Percentiles rank a stretch among this genome's conserved stretches.
phyloP scores from a whole-genome alignment of 1,284 basidiomycete species.

The Flammula alnicola region DNA sequence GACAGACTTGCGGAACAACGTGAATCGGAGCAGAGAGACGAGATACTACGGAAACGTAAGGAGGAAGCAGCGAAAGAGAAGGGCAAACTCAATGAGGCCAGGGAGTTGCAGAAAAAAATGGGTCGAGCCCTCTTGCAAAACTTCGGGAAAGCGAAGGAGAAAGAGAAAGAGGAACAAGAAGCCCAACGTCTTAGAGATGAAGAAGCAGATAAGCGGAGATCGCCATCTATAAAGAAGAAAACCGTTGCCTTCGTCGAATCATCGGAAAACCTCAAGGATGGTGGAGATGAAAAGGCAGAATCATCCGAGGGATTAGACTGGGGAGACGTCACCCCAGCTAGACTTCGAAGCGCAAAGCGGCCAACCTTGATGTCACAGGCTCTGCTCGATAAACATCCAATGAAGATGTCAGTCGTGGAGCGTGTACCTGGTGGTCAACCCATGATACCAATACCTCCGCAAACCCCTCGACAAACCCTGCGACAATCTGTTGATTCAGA shows the following conservation, averaged over 20 bases:
- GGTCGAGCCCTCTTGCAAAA: constrained; percentile 65
- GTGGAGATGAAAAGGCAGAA: constrained; percentile 13
- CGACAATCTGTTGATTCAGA: constrained; percentile 48
- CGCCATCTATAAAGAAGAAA: constrained; percentile 50
- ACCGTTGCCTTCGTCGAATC: constrained; percentile 66
- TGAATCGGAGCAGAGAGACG: constrained; percentile 46
- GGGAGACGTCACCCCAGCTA: constrained; percentile 60
- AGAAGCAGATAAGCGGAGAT: constrained; percentile 28
- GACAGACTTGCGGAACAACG: constrained; percentile 44
- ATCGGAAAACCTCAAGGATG: constrained; percentile 20
- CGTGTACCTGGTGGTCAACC: constrained; percentile 44
- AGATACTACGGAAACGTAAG: constrained; percentile 53
- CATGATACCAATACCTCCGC: constrained; percentile 25
- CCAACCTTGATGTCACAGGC: constrained; percentile 44
- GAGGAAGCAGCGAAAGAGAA: constrained; percentile 56
- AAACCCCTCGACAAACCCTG: constrained; percentile 19
- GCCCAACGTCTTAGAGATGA: constrained; percentile 28
- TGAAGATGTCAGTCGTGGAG: constrained; percentile 74
- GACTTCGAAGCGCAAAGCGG: constrained; percentile 45
- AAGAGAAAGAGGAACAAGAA: constrained; percentile 40
- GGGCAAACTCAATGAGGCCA: constrained; percentile 54
- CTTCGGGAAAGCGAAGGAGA: constrained; percentile 45
- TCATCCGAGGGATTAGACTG: constrained; percentile 37
- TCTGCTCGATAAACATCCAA: constrained; percentile 48
- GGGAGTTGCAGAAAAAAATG: constrained; percentile 77